These are phyloP conservation scores for Escovopsis weberi DNA, from an alignment of 2,329 filamentous ascomycete species.

Conservation along the genomic window DNA sequence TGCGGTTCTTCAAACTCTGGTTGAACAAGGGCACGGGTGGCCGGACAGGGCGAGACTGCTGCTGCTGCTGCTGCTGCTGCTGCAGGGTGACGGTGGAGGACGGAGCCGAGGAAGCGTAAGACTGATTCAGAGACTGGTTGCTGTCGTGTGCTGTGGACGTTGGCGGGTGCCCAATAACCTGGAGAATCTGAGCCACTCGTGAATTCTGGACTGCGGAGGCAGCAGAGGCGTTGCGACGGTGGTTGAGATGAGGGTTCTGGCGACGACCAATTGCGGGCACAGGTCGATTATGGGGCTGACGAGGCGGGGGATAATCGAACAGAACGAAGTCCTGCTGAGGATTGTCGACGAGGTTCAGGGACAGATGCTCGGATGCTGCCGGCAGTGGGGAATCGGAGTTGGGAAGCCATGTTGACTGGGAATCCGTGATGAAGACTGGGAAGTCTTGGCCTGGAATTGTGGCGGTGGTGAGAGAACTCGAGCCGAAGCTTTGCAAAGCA, in stretches of 20 bases:
- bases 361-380: slow-evolving; percentile 42
- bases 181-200: slow-evolving; percentile 43
- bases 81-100: slow-evolving; percentile 44
- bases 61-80: slow-evolving; percentile 27
- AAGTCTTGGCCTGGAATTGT: slow-evolving; percentile 52
- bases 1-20: slow-evolving; percentile 40
- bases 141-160: slow-evolving; percentile 35
- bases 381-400: slow-evolving; percentile 49
- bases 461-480: slow-evolving; percentile 39
- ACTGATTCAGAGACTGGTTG: slow-evolving; percentile 44
- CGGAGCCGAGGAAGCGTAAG: slow-evolving; percentile 54
- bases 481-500: slow-evolving; percentile 42
- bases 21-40: slow-evolving; percentile 62
- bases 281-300: slow-evolving; percentile 22
- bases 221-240: slow-evolving; percentile 28
- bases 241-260: slow-evolving; percentile 28
- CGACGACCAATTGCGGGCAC: slow-evolving; percentile 27
- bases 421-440: slow-evolving; percentile 72
- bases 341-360: slow-evolving; percentile 33
- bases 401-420: slow-evolving; percentile 67
- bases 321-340: slow-evolving; percentile 65
- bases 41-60: slow-evolving; percentile 36
- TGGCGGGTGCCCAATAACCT: slow-evolving; percentile 40
- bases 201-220: slow-evolving; percentile 36
- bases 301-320: slow-evolving; percentile 42